Conservation (phyloP, 2,329 filamentous ascomycete species). For the Coniochaeta sp. region DNA sequence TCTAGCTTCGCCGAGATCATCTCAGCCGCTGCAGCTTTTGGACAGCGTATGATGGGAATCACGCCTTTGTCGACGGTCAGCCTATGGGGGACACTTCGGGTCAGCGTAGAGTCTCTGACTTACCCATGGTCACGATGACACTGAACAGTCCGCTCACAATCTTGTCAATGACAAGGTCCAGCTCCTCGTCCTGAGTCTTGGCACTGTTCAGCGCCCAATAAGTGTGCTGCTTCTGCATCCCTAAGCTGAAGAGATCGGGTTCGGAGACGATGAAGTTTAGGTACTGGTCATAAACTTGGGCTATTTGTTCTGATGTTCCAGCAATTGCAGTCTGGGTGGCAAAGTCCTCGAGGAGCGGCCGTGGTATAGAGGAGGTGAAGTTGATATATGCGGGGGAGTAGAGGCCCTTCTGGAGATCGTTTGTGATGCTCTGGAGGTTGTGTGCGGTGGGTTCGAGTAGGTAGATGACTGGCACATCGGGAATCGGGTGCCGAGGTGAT, state of each 20-base stretch:
- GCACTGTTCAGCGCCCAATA: constrained; percentile 97
- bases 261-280: constrained; percentile 96
- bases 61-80: constrained; percentile 52
- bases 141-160: constrained; percentile 97
- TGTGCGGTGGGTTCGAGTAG: constrained; percentile 80
- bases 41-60: constrained; percentile 92
- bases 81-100: neutral
- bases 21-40: constrained; percentile 86
- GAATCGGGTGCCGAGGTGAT: constrained; percentile 77
- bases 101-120: constrained; percentile 11
- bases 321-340: constrained; percentile 78
- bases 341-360: constrained; percentile 89
- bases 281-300: constrained; percentile 93
- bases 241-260: constrained; percentile 89
- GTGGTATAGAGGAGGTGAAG: constrained; percentile 87
- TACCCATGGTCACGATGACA: constrained; percentile 96
- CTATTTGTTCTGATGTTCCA: constrained; percentile 80
- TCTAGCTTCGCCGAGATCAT: constrained; percentile 92
- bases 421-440: constrained; percentile 77
- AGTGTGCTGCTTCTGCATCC: constrained; percentile 81
- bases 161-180: constrained; percentile 79
- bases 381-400: constrained; percentile 96
- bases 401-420: constrained; percentile 76
- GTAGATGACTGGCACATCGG: constrained; percentile 93
- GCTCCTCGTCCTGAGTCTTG: constrained; percentile 79